Evolutionary conservation across 1,284 basidiomycete genomes (phyloP), one percentile per base, ranked within the genome.

Genomic region (Trametes sp.): DNA sequence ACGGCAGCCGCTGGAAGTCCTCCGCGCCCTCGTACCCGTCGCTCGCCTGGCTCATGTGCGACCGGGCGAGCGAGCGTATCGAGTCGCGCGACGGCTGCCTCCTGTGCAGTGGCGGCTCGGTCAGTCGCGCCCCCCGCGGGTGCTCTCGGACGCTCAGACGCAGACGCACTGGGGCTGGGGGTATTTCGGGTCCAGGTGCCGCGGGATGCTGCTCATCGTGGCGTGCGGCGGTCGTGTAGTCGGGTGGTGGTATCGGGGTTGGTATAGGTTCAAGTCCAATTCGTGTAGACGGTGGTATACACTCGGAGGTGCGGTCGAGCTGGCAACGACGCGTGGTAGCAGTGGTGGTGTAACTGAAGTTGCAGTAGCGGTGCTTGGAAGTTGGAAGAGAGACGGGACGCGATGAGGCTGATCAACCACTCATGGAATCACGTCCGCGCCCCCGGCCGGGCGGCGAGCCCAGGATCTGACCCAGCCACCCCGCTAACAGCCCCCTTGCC

Each of bases 1-100:
- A 57, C 56, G 64, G 64, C 54, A 68, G 59, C 49, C 66, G 66
- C 57, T 46, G 26, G 56, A 62, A 64, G 36, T 64, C 62, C 23
- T 61, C 45, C n/a, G n/a, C n/a, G 51, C 55, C 31, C 24, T 49
- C 48, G 28, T 14, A 49, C 19, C 52, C 57, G 50, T 56, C 54
- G 46, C 50, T 57, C 49, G 56, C 57, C 26, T 55, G 38, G 48
- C 60, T 56, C 62, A 33, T 57, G 55, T 63, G 45, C 54, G 56
- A 57, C 41, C 41, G 50, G 24, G 61, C 59, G 41, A 62, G 58
- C 57, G 61, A 53, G 54, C 61, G 61, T 38, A 51, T 42, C 57
- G 64, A 65, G 60, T 56, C 61, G 42, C 64, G 58, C 31, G 66
- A 67, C 19, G 61, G 56, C 59, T 63, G 63, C 35, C 49, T 61